These are phyloP conservation scores for Colletotrichum karsti DNA, from an alignment of 2,329 filamentous ascomycete genomes.

Conservation along the genomic window DNA sequence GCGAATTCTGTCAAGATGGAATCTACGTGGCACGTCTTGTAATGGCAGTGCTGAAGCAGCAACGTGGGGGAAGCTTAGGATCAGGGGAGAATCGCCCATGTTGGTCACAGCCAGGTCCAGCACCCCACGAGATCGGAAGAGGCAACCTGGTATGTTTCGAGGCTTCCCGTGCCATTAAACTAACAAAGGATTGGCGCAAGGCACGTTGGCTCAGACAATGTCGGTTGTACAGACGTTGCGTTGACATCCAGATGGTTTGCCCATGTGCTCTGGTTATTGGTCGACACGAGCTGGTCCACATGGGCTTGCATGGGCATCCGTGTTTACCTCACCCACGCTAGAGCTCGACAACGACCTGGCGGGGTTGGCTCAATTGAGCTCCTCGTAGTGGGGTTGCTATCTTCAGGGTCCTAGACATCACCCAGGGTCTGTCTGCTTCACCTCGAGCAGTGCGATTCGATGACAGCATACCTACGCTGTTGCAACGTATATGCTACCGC, in stretches of 20 bases:
- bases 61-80: background rate
- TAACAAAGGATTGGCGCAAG: constrained; percentile 26
- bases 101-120: background rate
- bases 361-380: constrained; percentile 22
- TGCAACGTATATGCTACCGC: constrained; percentile 14
- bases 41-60: background rate
- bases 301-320: constrained; percentile 12
- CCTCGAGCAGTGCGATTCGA: constrained; percentile 3
- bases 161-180: constrained; percentile 16
- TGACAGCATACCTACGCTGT: background rate
- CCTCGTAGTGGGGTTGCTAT: constrained; percentile 14
- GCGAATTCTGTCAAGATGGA: background rate
- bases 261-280: constrained; percentile 56
- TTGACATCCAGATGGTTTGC: constrained; percentile 27
- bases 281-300: constrained; percentile 34
- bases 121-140: constrained; percentile 14
- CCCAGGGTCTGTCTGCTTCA: constrained; percentile 3
- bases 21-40: background rate
- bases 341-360: constrained; percentile 16
- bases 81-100: background rate
- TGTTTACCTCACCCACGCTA: constrained; percentile 16
- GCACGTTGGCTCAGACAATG: constrained; percentile 2
- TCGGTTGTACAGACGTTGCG: background rate
- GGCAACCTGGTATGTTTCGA: background rate
- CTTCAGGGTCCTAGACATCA: constrained; percentile 15